Evolutionary conservation across 768 basidiomycete species (phyloP), one percentile per base, ranked within the genome.

Genomic region (Boletellus sp.): DNA sequence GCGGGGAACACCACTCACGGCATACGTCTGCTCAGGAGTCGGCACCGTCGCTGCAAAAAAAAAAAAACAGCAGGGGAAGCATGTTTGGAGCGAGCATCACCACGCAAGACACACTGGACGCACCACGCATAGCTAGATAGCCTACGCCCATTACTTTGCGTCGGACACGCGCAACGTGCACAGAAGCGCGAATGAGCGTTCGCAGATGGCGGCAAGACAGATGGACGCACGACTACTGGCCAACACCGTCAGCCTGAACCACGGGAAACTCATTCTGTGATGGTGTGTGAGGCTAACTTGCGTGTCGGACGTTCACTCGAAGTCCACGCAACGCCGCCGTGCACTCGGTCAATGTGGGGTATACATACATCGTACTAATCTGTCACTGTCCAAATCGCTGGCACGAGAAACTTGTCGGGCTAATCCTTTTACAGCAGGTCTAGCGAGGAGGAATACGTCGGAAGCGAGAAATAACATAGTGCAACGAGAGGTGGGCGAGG

Each of bases 81-180:
- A 5, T 11, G 39, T 20, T 28, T 40, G 6, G 16, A 20, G 16
- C 23, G 24, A 32, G 42, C 28, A 11, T 20, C 26, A 44, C 13
- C 15, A 22, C n/a, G 45, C 34, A 55, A 42, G 47, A 49, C 28
- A 53, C 28, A 46, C 46, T 33, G 51, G 44, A 59, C 69, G 59
- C 62, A 83, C 83, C 76, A 68, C 75, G 80, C 83, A 85, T 85
- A 47, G 79, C 63, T 45, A 71, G 54, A 65, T 81, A 84, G 32
- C 83, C 83, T 51, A 77, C 58, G 36, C 76, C 73, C 69, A 79
- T 73, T 54, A 83, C 82, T 84, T 59, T 32, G 45, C 26, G 46
- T 52, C 26, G 24, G 24, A 28, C 38, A 15, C 19, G 40, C 24
- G n/a, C 22, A 4, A 28, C 38, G n/a, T 19, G 40, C 24, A 16